Conservation (phyloP, 371 early-diverging fungal genomes). For the Apophysomyces sp. region DNA sequence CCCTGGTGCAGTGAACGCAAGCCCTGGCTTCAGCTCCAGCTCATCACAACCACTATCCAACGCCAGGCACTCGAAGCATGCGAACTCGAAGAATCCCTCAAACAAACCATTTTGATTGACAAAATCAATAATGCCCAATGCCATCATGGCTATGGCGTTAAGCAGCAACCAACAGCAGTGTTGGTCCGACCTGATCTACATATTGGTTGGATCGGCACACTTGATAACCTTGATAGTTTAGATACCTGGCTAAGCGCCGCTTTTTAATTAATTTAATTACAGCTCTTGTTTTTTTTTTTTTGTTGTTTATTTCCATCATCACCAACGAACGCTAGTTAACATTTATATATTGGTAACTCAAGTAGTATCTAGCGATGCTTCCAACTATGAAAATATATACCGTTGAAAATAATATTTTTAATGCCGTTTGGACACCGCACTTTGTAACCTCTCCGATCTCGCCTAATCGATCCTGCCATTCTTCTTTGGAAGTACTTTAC, state of each 20-base stretch:
- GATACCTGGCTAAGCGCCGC: background rate
- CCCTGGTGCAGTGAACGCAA: background rate
- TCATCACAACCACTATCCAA: constrained; percentile 2
- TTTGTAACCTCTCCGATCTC: no score
- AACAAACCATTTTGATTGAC: constrained; percentile 1
- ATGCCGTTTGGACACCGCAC: no score
- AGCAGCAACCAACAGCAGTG: background rate
- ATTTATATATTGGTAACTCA: no score
- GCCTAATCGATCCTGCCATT: no score
- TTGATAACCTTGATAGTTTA: background rate
- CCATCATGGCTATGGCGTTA: constrained; percentile 2
- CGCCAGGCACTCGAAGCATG: background rate
- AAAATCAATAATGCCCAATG: constrained; percentile 7
- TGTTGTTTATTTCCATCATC: no score
- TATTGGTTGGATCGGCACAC: background rate
- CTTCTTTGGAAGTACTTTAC: no score
- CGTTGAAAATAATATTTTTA: no score
- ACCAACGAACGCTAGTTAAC: no score
- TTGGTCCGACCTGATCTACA: background rate
- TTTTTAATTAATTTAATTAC: background rate
- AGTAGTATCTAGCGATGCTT: no score
- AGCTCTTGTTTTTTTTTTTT: no score
- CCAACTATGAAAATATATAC: no score
- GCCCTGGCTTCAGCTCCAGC: background rate
- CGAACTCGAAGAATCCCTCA: background rate